Base-by-base conservation (phyloP, 2,329 filamentous ascomycete genomes). In the Xylaria sp. region DNA sequence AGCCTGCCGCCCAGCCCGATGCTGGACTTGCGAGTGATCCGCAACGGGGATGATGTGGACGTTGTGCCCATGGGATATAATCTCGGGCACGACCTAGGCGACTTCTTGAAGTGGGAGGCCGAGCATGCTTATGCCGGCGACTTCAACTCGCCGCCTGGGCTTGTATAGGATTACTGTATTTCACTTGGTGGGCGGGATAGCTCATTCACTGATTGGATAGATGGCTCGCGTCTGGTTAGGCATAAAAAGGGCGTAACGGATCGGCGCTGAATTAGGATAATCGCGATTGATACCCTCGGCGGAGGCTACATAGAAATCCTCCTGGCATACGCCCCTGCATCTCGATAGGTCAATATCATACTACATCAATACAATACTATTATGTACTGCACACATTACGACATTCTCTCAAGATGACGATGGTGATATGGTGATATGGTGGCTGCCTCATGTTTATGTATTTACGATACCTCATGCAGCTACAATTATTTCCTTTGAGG, bases 31-130 rank as follows among this genome's bases (percentile, higher is more conserved):
- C 75, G 81, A 32, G 78, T 86, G 21, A 80, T 85, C 47, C 79
- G 80, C 1, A 77, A 78, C 42, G 80, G 79, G 27, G 79, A 80
- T 50, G 81, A 81, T 62, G 69, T 79, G 34, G 80, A 82, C 61
- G 75, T 81, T 9, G 82, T 86, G 61, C 85, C 86, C 0, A 89
- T 90, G 87, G 86, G 86, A 0, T 89, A 85, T 74, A 90, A 90
- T 70, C 79, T 90, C 2, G 83, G 83, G 11, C 85, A 88, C 69
- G 88, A 89, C 73, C 74, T 89, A 47, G 85, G 85, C 1, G 87
- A 89, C 68, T 89, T 88, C 71, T 74, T 90, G 56, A 82, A 79
- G 63, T 89, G 87, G 86, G 86, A 88, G 75, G 79, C 84, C 3
- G 83, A 87, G 71, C 80, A 87, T 63, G 82, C 83, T 1, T 84